These are phyloP conservation scores for Geotrichum macrosporum DNA, from an alignment of 1,139 yeast species.

Conservation along the genomic window DNA sequence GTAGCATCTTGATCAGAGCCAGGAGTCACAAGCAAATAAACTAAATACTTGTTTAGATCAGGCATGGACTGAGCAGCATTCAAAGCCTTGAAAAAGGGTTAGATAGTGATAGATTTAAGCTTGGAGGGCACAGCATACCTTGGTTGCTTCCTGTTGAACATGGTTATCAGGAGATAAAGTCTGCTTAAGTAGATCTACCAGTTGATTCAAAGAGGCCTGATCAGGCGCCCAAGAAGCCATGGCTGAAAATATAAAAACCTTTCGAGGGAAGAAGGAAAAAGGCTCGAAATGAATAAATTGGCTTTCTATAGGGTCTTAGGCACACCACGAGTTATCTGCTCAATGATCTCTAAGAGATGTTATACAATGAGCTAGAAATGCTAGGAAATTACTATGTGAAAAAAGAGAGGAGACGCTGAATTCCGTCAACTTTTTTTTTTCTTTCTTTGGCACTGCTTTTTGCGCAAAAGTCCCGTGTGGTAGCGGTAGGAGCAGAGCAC, in stretches of 20 bases:
- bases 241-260: neutral
- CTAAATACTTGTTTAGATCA: slow-evolving; percentile 74
- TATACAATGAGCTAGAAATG: too few species aligned
- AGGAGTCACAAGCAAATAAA: slow-evolving; percentile 60
- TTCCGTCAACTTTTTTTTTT: too few species aligned
- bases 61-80: slow-evolving; percentile 64
- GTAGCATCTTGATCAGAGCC: slow-evolving; percentile 40
- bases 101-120: slow-evolving; percentile 3
- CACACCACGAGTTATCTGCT: too few species aligned
- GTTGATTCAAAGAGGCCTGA: slow-evolving; percentile 54
- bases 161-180: slow-evolving; percentile 57
- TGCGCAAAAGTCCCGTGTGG: too few species aligned
- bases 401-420: too few species aligned
- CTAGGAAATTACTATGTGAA: too few species aligned
- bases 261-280: neutral
- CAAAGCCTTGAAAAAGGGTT: slow-evolving; percentile 44
- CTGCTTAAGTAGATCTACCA: slow-evolving; percentile 59
- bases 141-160: slow-evolving; percentile 51
- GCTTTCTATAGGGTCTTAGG: too few species aligned
- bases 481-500: too few species aligned
- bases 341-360: too few species aligned
- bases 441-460: too few species aligned
- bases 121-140: slow-evolving; percentile 21
- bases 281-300: neutral
- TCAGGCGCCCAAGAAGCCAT: slow-evolving; percentile 55